Conservation (phyloP, 495 filamentous ascomycete species). For the Podospora bellae-mahoneyi region DNA sequence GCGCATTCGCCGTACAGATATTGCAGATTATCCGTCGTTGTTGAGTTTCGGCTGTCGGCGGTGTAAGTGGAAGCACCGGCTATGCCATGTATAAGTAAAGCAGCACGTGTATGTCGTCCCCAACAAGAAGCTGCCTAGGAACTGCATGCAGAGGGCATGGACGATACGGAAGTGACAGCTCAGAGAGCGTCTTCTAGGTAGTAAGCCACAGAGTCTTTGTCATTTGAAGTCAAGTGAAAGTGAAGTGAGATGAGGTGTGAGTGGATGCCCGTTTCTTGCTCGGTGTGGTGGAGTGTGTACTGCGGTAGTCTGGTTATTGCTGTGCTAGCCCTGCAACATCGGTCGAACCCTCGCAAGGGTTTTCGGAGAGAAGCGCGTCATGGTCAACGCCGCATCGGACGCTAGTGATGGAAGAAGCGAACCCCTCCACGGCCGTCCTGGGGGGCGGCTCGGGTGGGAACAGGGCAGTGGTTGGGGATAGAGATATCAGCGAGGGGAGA, state of each 20-base stretch:
- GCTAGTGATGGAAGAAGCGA: constrained; percentile 8
- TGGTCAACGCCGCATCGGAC: constrained; percentile 1
- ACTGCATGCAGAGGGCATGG: not conserved
- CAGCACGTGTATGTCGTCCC: not conserved
- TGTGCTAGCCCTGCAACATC: not conserved
- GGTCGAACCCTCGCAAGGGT: constrained; percentile 1
- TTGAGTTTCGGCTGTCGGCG: not conserved
- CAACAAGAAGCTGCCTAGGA: not conserved
- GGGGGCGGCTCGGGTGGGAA: not conserved
- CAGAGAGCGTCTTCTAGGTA: constrained; percentile 12
- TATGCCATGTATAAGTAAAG: not conserved
- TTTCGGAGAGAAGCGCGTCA: constrained; percentile 22
- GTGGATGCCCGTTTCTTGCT: constrained; percentile 2
- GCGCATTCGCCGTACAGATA: not conserved
- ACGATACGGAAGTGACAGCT: constrained; percentile 7
- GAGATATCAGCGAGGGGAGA: too few relatives aligned
- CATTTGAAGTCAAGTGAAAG: not conserved
- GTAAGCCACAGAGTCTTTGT: constrained; percentile 15
- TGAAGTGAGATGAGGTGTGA: not conserved
- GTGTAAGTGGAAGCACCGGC: not conserved
- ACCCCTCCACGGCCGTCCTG: not conserved
- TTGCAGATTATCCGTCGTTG: constrained; percentile 4
- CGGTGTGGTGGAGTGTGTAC: not conserved
- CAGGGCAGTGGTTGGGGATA: not conserved
- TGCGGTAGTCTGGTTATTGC: not conserved